Percentiles rank a stretch among this genome's conserved stretches.
These are phyloP conservation scores for Flaveria sonorensis DNA, from an alignment of 129 eudicot species.

Conservation along the genomic window DNA sequence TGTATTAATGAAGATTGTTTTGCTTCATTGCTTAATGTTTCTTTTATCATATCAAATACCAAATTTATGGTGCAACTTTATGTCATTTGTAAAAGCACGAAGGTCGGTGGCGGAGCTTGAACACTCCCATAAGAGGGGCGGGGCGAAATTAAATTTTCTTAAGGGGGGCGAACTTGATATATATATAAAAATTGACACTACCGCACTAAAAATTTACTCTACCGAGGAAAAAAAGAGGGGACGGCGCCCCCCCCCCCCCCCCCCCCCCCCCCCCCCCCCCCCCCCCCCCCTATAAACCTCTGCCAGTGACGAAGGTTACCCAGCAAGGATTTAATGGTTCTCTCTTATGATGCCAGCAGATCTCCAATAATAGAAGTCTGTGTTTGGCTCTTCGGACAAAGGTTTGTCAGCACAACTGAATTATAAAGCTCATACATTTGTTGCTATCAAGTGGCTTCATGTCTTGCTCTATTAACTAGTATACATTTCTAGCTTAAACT, in stretches of 20 bases:
- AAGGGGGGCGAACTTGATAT: no score
- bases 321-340: constrained; percentile 81
- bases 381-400: constrained; percentile 77
- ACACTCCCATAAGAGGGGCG: no score
- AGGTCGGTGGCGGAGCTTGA: no score
- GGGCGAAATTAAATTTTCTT: no score
- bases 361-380: constrained; percentile 85
- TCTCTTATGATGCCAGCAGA: constrained; percentile 75
- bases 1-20: not conserved
- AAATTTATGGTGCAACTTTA: not conserved
- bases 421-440: not conserved
- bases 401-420: constrained; percentile 34
- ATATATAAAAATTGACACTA: no score
- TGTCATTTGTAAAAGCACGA: constrained; percentile 56
- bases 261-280: no score
- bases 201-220: no score
- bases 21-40: constrained; percentile 6
- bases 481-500: not conserved
- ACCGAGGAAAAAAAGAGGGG: no score
- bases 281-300: no score
- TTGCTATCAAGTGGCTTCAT: not conserved
- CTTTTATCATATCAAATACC: not conserved
- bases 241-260: no score
- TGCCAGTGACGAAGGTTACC: constrained; percentile 76
- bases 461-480: not conserved